Conservation (phyloP, 2,329 filamentous ascomycete genomes). For the Stagonosporopsis cucurbitacearum region DNA sequence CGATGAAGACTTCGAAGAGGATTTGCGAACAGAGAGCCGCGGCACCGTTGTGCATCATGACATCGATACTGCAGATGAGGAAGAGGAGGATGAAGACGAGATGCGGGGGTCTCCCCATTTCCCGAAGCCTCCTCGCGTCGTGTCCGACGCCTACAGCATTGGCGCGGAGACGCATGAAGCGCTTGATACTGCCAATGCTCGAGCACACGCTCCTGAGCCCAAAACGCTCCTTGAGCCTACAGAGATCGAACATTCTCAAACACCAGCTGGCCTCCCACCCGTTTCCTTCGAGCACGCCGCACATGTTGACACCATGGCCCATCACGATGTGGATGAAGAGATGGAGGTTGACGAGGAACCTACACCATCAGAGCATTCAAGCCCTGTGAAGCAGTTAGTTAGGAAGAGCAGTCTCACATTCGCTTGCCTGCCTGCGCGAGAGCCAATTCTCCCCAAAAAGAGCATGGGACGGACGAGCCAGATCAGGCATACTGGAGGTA, state of each 20-base stretch:
- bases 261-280: slow-evolving; percentile 31
- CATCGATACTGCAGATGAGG: slow-evolving; percentile 26
- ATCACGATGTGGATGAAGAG: slow-evolving; percentile 46
- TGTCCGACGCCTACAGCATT: slow-evolving; percentile 42
- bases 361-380: slow-evolving; percentile 73
- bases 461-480: slow-evolving; percentile 83
- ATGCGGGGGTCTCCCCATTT: slow-evolving; percentile 24
- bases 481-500: slow-evolving; percentile 72
- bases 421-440: slow-evolving; percentile 87
- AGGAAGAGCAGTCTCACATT: slow-evolving; percentile 97
- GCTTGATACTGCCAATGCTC: slow-evolving; percentile 35
- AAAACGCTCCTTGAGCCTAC: slow-evolving; percentile 28
- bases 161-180: slow-evolving; percentile 43
- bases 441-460: slow-evolving; percentile 84
- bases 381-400: slow-evolving; percentile 75
- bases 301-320: slow-evolving; percentile 40
- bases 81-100: slow-evolving; percentile 22
- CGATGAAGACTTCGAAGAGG: slow-evolving; percentile 36
- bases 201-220: slow-evolving; percentile 30
- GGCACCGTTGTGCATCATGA: slow-evolving; percentile 39
- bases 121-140: slow-evolving; percentile 29
- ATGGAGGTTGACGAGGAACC: slow-evolving; percentile 60
- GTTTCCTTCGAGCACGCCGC: slow-evolving; percentile 27
- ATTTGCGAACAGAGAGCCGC: slow-evolving; percentile 23
- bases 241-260: slow-evolving; percentile 23